A percentile compares a stretch with the other conserved stretches of the same genome.
Conservation (phyloP, 2,329 filamentous ascomycete genomes). For the Ceratocystis destructans region DNA sequence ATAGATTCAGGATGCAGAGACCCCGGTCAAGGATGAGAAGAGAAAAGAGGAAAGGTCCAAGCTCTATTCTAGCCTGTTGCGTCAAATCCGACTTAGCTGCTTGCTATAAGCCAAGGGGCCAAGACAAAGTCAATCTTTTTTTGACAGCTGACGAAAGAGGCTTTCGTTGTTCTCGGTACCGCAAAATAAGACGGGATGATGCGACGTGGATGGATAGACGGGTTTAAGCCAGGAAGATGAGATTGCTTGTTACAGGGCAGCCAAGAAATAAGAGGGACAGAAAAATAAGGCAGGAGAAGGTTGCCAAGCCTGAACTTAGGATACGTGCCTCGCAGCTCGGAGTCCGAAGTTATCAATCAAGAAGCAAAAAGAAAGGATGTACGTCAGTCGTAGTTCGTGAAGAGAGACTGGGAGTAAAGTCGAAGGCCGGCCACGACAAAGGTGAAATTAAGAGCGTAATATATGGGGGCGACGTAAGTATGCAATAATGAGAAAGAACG, state of each 20-base stretch:
- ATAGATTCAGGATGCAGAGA: neutral
- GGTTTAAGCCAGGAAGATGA: neutral
- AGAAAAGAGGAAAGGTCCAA: neutral
- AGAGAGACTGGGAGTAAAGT: neutral
- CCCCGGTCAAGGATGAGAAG: neutral
- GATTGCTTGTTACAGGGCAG: neutral
- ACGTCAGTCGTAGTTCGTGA: neutral
- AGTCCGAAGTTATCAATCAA: neutral
- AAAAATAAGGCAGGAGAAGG: neutral
- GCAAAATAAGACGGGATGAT: neutral
- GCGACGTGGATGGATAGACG: neutral
- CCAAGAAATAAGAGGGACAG: neutral
- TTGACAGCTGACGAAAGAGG: neutral
- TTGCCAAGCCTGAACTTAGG: too few relatives aligned
- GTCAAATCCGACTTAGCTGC: neutral
- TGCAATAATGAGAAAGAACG: neutral
- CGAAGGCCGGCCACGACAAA: conserved; percentile 1
- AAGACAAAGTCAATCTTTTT: neutral
- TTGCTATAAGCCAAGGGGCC: neutral
- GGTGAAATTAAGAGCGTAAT: neutral
- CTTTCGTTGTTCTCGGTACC: neutral
- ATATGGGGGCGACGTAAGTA: neutral
- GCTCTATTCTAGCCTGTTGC: neutral
- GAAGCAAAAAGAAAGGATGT: too few relatives aligned
- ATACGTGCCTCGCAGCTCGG: neutral